Base-by-base conservation (phyloP, 345 rosid species). In the Eucalyptus pauciflora region DNA sequence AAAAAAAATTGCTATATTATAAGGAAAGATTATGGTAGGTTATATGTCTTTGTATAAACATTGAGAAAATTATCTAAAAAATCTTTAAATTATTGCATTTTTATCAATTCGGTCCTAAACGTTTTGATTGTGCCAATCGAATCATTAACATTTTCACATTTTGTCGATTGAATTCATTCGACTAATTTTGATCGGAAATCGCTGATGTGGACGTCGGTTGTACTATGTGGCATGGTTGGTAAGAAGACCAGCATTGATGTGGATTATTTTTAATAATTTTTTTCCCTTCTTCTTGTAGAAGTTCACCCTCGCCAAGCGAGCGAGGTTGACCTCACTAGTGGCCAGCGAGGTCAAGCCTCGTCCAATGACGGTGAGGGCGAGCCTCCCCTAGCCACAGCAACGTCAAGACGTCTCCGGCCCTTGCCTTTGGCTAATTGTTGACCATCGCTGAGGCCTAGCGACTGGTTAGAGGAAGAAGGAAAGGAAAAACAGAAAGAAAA, bases 161-260 rank as follows among this genome's bases (percentile, higher is more conserved):
- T 56, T 56, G 6, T 56, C 13, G 3, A 24, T 56, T 56, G 29
- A 56, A 24, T 56, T 6, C 13, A 56, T 56, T 22, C 5, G 29
- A 56, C 62, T 56, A 56, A 24, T 56, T 56, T 56, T 56, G 62
- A 56, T 56, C 0, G 29, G 5, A 56, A 56, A 56, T 56, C 29
- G 1, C 6, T 24, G 10, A 56, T 0, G 1, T 22, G 13, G 5
- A 24, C 0, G 0, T 24, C 1, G 1, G 3, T 1, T 22, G 6
- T 24, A 52, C 10, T 52, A 52, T 20, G 10, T 52, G 8, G 25
- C 25, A 52, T 52, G 25, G 25, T 56, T 0, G 1, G 13, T 56
- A 22, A 24, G 3, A 56, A 24, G 13, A 24, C 5, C 4, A 0
- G 10, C 3, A 9, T 56, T 56, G 29, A 24, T 3, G 5, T 56